Evolutionary conservation across 352 stramenopile genomes (phyloP).

Genomic region (Phytophthora citrophthora): DNA sequence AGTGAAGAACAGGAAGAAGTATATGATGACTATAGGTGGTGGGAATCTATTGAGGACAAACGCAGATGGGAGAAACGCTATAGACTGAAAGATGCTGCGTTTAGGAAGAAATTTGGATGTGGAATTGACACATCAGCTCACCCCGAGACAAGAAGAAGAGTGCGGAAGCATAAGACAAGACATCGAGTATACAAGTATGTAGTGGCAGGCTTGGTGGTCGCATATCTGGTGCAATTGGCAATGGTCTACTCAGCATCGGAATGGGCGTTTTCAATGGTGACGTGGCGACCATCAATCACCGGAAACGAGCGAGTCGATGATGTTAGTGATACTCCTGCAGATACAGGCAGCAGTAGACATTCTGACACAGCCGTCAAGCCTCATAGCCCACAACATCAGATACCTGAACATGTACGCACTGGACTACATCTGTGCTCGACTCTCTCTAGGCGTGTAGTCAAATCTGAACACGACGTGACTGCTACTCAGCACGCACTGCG

Average conservation of each 20-base stretch:
- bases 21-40: conserved; percentile 45
- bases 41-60: conserved; percentile 34
- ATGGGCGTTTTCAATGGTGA: conserved; percentile 41
- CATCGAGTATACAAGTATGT: conserved; percentile 39
- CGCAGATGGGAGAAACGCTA: conserved; percentile 39
- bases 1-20: conserved; percentile 44
- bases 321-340: not conserved
- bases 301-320: conserved; percentile 2
- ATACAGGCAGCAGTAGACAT: not conserved
- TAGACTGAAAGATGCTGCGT: conserved; percentile 23
- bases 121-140: conserved; percentile 44
- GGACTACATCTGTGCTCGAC: conserved; percentile 49
- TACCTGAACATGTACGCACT: conserved; percentile 37
- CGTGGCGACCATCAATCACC: conserved; percentile 14
- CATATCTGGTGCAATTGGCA: conserved; percentile 36
- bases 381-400: not conserved
- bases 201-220: conserved; percentile 36
- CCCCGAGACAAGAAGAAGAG: conserved; percentile 34
- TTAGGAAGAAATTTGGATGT: conserved; percentile 38
- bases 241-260: conserved; percentile 37
- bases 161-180: conserved; percentile 25
- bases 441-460: conserved; percentile 46
- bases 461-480: conserved; percentile 42
- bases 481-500: conserved; percentile 44
- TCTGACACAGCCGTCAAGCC: not conserved